These are phyloP conservation scores for Taphrina pruni DNA, from an alignment of 1,139 yeast species.

Conservation along the genomic window DNA sequence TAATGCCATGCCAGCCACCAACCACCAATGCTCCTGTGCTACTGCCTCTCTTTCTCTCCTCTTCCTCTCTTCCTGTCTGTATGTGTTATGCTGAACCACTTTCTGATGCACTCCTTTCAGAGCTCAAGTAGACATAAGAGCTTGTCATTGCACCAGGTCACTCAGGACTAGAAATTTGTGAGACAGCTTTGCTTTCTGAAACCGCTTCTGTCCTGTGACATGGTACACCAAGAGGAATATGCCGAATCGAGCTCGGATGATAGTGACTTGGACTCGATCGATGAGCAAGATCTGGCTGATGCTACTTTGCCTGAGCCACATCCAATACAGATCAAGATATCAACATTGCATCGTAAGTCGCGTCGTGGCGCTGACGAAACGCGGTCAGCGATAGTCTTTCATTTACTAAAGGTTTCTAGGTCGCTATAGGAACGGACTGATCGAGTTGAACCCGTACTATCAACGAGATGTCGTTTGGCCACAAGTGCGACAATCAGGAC, in stretches of 20 bases:
- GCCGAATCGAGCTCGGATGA: constrained; percentile 4
- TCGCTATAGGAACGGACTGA: constrained; percentile 20
- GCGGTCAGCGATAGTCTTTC: too few relatives aligned
- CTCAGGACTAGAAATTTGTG: background rate
- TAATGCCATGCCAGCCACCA: too few relatives aligned
- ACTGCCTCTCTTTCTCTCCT: too few relatives aligned
- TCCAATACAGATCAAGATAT: constrained; percentile 18
- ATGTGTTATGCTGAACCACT: background rate
- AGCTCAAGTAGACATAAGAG: background rate
- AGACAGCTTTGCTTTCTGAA: background rate
- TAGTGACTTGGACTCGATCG: constrained; percentile 8
- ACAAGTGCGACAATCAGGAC: constrained; percentile 44
- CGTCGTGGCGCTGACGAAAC: background rate
- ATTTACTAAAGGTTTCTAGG: background rate
- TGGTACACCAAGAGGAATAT: constrained; percentile 6
- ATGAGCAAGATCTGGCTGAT: constrained; percentile 14
- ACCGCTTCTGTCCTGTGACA: background rate
- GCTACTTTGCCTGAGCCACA: constrained; percentile 19
- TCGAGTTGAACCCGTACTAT: constrained; percentile 19
- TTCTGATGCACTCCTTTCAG: background rate
- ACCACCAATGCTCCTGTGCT: too few relatives aligned
- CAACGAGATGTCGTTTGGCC: constrained; percentile 32
- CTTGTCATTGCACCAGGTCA: background rate
- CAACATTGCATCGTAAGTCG: constrained; percentile 13
- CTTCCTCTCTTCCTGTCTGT: too few relatives aligned